phyloP scores from a whole-genome alignment of 176 grass and related monocot species.

The Hordeum marinum region DNA sequence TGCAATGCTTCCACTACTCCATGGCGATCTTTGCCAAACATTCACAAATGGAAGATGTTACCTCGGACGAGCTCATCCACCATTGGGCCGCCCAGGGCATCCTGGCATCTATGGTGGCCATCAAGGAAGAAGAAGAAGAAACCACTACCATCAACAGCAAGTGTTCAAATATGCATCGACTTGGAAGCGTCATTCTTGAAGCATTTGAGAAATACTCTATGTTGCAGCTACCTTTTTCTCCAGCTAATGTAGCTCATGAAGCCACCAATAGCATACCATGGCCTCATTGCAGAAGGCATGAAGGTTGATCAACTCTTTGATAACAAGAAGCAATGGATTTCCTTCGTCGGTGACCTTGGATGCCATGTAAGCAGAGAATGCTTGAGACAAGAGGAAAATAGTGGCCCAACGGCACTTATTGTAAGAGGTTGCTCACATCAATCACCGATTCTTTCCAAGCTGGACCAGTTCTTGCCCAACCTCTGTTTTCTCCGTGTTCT shows the following conservation, averaged over 20 bases:
- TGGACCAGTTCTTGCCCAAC: not conserved
- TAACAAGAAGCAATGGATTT: not conserved
- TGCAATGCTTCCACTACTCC: not conserved
- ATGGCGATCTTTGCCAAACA: not conserved
- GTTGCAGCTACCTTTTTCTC: not conserved
- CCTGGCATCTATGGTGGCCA: not conserved
- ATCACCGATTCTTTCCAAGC: not conserved
- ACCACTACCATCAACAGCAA: not conserved
- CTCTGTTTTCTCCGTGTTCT: not conserved
- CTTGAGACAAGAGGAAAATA: not conserved
- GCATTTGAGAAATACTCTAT: not conserved
- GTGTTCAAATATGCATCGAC: not conserved
- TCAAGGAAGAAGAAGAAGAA: not conserved
- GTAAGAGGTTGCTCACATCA: not conserved
- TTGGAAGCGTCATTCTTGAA: conserved; percentile 1
- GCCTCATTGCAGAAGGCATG: not conserved
- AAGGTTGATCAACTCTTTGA: not conserved
- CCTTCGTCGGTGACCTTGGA: not conserved
- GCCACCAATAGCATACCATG: not conserved
- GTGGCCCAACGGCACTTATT: not conserved
- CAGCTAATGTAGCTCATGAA: not conserved
- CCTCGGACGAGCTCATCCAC: not conserved
- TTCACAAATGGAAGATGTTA: not conserved
- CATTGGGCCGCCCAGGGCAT: not conserved
- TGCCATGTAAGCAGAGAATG: not conserved